Evolutionary conservation across 2,329 filamentous ascomycete species (phyloP), one percentile per base, ranked within the genome.

Genomic region (Thermothelomyces thermophilus): DNA sequence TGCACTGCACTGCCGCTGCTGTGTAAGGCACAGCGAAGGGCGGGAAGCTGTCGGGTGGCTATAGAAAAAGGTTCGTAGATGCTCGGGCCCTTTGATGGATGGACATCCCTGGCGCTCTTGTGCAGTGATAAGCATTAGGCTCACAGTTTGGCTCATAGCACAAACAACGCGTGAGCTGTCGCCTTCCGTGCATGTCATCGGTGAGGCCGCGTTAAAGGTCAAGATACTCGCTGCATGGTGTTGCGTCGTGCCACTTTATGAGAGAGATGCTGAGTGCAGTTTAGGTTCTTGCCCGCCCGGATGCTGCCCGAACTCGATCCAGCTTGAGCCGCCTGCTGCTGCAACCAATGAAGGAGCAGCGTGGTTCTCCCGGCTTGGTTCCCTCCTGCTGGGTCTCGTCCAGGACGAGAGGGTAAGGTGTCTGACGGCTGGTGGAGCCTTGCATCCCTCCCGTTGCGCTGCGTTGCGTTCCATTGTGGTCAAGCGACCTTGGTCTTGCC

Each of bases 341-440:
- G 14, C 24, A 26, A 37, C 48, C 48, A 51, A 54, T 54, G 37
- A 35, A 37, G 24, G 26, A 39, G 46, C 49, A 28, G 19, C 33
- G 9, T 30, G 24, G 41, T 5, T 31, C 33, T 33, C 33, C 41
- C 41, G 35, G 17, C 19, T 44, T 34, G 46, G 52, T 47, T 52
- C 50, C 52, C 40, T 40, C 16, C 43, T 31, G 46, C 46, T 48
- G 43, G 50, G 28, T 19, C 26, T 36, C 26, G 7, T 22, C 19
- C 10, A 30, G 34, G 41, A 43, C 41, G 30, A 26, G 26, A 40
- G 34, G 35, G 42, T 45, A 39, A 41, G 40, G 40, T 45, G 44
- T 34, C 33, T 45, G 40, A n/a, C 41, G 17, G 41, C 30, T 41
- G 19, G 45, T 47, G 36, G 50, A 28, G 26, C 45, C 33, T 28